Evolutionary conservation across 768 basidiomycete species (phyloP).

Genomic region (Suillus bovinus): DNA sequence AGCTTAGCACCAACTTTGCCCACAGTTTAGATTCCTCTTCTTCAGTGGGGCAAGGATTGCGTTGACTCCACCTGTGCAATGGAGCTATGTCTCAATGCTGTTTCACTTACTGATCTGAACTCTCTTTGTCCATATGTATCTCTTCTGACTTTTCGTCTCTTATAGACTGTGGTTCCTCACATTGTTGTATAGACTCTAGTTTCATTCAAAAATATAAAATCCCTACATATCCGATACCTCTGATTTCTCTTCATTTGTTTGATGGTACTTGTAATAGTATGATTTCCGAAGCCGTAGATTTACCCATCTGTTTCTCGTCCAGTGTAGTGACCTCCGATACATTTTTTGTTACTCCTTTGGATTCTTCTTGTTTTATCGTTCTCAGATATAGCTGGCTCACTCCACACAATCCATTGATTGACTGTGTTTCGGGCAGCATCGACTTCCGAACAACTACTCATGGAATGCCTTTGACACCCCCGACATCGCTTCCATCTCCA

Average conservation of each 20-base stretch:
- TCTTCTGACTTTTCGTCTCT: too few relatives aligned
- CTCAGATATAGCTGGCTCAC: slow-evolving; percentile 13
- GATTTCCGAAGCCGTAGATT: slow-evolving; percentile 1
- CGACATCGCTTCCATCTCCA: not conserved
- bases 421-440: not conserved
- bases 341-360: slow-evolving; percentile 9
- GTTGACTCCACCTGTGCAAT: too few relatives aligned
- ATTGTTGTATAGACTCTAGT: not conserved
- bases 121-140: too few relatives aligned
- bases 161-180: not conserved
- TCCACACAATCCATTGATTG: not conserved
- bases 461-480: not conserved
- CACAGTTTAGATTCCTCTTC: too few relatives aligned
- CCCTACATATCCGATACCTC: not conserved
- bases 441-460: not conserved
- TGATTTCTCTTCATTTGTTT: not conserved
- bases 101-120: too few relatives aligned
- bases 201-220: not conserved
- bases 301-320: not conserved
- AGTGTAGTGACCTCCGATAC: not conserved
- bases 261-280: not conserved
- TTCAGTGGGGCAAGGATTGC: too few relatives aligned
- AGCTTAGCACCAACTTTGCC: too few relatives aligned
- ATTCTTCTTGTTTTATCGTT: slow-evolving; percentile 3
- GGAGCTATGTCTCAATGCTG: too few relatives aligned